phyloP scores from a whole-genome alignment of 352 stramenopile genomes.

The Albugo laibachii region DNA sequence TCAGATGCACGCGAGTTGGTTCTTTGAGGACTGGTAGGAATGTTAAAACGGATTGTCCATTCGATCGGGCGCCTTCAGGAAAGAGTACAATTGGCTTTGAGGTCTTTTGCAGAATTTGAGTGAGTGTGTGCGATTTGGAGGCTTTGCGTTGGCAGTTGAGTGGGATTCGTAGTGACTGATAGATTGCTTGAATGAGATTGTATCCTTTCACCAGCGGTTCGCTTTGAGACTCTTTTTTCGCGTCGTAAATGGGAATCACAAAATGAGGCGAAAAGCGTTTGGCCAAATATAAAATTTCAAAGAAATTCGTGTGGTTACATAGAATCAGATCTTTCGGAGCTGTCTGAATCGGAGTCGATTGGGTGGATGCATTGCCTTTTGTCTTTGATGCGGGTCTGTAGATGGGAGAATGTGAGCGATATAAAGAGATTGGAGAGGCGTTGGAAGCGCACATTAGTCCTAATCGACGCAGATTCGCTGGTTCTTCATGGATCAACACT shows the following conservation, averaged over 20 bases:
- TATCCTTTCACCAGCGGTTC: neutral
- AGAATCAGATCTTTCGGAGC: slow-evolving; percentile 38
- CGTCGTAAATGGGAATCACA: slow-evolving; percentile 20
- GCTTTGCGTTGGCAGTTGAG: neutral
- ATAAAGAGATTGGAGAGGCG: too few species aligned
- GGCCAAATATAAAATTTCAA: slow-evolving; percentile 60
- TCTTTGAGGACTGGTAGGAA: slow-evolving; percentile 53
- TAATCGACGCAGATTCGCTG: slow-evolving; percentile 47
- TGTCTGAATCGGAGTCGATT: slow-evolving; percentile 10
- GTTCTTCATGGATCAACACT: slow-evolving; percentile 43
- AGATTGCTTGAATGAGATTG: neutral
- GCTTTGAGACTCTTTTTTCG: neutral
- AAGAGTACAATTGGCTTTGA: slow-evolving; percentile 53
- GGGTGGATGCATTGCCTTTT: too few species aligned
- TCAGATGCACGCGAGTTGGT: slow-evolving; percentile 38
- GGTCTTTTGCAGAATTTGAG: slow-evolving; percentile 36
- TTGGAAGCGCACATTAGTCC: slow-evolving; percentile 29
- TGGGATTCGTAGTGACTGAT: neutral
- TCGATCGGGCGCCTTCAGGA: slow-evolving; percentile 47
- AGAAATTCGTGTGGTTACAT: slow-evolving; percentile 65
- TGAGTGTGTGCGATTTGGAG: slow-evolving; percentile 25
- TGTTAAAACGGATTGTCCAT: slow-evolving; percentile 49
- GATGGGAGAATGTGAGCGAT: too few species aligned
- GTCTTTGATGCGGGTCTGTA: too few species aligned
- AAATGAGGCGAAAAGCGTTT: slow-evolving; percentile 64